These are phyloP conservation scores for Colletotrichum viniferum DNA, from an alignment of 2,329 filamentous ascomycete species.

Conservation along the genomic window DNA sequence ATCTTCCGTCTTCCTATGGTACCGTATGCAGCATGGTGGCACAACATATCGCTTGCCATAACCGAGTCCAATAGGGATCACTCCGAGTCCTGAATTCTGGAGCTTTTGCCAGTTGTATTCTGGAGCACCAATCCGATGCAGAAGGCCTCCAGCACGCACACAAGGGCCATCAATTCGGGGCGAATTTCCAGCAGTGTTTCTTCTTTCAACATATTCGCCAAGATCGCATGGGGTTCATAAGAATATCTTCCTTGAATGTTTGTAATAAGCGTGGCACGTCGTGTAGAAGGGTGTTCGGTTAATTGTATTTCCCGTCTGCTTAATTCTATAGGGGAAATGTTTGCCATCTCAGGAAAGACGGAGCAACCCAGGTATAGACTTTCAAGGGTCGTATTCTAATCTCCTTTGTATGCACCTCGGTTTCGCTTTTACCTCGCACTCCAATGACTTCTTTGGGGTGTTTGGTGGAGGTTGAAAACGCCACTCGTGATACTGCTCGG, in stretches of 20 bases:
- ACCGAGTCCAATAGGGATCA: neutral
- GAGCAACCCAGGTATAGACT: too few relatives aligned
- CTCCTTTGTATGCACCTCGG: too few relatives aligned
- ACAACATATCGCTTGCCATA: neutral
- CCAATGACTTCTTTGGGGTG: neutral
- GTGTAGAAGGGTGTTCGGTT: too few relatives aligned
- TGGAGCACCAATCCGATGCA: neutral
- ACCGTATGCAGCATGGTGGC: neutral
- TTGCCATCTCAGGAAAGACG: too few relatives aligned
- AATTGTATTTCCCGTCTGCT: too few relatives aligned
- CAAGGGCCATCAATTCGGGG: neutral
- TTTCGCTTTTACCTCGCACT: neutral
- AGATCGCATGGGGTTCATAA: too few relatives aligned
- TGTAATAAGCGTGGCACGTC: too few relatives aligned
- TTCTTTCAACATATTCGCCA: neutral
- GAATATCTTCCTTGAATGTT: too few relatives aligned
- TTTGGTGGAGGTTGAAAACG: neutral
- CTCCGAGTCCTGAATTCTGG: neutral
- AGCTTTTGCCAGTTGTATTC: neutral
- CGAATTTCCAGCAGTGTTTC: neutral
- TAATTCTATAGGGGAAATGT: too few relatives aligned
- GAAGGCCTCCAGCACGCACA: neutral
- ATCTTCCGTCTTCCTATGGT: neutral
- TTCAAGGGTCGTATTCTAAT: too few relatives aligned
- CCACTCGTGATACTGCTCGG: neutral